phyloP scores from a whole-genome alignment of 2,329 filamentous ascomycete genomes.

The Westerdykella aurantiaca region DNA sequence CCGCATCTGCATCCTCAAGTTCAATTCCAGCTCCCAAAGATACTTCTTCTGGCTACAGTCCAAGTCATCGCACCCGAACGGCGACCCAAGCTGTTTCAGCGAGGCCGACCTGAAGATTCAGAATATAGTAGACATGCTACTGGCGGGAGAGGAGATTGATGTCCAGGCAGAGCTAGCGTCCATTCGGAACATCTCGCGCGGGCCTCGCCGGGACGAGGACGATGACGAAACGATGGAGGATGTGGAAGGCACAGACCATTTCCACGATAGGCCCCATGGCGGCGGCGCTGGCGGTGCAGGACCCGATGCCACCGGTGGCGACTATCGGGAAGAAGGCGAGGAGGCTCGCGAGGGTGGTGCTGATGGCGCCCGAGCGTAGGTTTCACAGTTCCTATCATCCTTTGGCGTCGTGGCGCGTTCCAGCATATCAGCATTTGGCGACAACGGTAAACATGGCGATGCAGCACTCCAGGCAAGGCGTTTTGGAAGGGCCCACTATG shows the following conservation, averaged over 20 bases:
- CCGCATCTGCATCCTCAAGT: slow-evolving; percentile 89
- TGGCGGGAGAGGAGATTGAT: slow-evolving; percentile 86
- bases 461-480: slow-evolving; percentile 25
- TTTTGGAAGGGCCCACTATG: slow-evolving; percentile 16
- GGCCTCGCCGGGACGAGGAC: slow-evolving; percentile 47
- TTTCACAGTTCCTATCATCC: slow-evolving; percentile 40
- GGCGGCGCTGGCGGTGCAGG: slow-evolving; percentile 69
- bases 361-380: slow-evolving; percentile 99
- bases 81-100: slow-evolving; percentile 72
- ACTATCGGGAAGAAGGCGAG: slow-evolving; percentile 84
- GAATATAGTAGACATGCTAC: slow-evolving; percentile 73
- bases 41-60: slow-evolving; percentile 97
- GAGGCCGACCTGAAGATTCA: slow-evolving; percentile 80
- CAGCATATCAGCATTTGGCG: slow-evolving; percentile 18
- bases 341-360: slow-evolving; percentile 85
- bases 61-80: slow-evolving; percentile 67
- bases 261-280: slow-evolving; percentile 26
- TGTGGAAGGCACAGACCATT: slow-evolving; percentile 50
- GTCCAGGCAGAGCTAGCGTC: slow-evolving; percentile 61
- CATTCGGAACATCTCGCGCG: slow-evolving; percentile 51
- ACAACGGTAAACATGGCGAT: slow-evolving; percentile 11
- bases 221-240: slow-evolving; percentile 62
- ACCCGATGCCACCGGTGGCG: slow-evolving; percentile 79
- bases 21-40: slow-evolving; percentile 83
- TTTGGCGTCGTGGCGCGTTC: slow-evolving; percentile 34